Evolutionary conservation across 2,329 filamentous ascomycete genomes (phyloP).

Genomic region (Sporothrix pseudoabietina): DNA sequence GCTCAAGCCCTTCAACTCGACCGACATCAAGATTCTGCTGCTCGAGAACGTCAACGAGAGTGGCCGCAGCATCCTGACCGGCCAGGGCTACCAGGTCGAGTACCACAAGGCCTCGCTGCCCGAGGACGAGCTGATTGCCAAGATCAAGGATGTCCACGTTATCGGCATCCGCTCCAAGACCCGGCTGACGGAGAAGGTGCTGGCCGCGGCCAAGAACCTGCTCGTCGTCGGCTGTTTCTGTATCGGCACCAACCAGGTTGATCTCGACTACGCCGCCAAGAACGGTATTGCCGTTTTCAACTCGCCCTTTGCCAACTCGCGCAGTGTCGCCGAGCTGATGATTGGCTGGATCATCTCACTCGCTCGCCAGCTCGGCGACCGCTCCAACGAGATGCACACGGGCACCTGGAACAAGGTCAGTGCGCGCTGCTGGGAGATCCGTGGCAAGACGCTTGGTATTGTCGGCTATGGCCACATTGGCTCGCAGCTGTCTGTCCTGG

Average conservation of each 20-base stretch:
- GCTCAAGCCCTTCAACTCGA: constrained; percentile 91
- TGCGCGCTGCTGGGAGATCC: constrained; percentile 94
- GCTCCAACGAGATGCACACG: constrained; percentile 89
- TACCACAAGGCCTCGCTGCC: constrained; percentile 83
- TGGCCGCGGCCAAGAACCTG: constrained; percentile 88
- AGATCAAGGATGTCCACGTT: constrained; percentile 94
- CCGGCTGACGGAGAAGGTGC: constrained; percentile 81
- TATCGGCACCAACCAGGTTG: constrained; percentile 95
- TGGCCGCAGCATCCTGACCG: constrained; percentile 76
- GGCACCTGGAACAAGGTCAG: constrained; percentile 99
- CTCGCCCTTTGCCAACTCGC: constrained; percentile 96
- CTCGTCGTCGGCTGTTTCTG: constrained; percentile 98
- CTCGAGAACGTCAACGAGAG: constrained; percentile 95
- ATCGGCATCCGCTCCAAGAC: constrained; percentile 99
- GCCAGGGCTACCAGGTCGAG: constrained; percentile 96
- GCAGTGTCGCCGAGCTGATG: constrained; percentile 93
- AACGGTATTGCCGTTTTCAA: constrained; percentile 98
- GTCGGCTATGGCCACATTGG: constrained; percentile 98
- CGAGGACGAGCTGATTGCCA: constrained; percentile 93
- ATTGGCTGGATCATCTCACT: constrained; percentile 91
- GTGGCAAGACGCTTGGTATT: constrained; percentile 95
- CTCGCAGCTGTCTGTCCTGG: constrained; percentile 90
- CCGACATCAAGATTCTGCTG: constrained; percentile 94
- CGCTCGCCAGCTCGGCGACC: constrained; percentile 88
- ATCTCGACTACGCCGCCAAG: constrained; percentile 78